Evolutionary conservation across 2,329 filamentous ascomycete species (phyloP), one percentile per base, ranked within the genome.

Genomic region (Exophiala oligosperma): DNA sequence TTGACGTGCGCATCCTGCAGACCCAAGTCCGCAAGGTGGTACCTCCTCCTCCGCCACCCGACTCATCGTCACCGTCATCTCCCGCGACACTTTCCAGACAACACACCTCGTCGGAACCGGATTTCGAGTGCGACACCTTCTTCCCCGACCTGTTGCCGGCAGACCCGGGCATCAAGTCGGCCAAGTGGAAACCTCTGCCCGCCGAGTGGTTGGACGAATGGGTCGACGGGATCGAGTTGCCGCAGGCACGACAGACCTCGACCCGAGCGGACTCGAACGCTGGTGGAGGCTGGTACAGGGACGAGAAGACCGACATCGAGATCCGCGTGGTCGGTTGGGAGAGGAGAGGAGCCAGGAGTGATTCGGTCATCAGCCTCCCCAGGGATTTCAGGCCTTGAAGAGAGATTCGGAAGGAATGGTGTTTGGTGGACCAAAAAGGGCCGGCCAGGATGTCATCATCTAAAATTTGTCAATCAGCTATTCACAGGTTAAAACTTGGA

Each of bases 291-390:
- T 75, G 76, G 23, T 73, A 70, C 55, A 76, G 76, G 72, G 80
- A 75, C 68, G 75, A 75, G 53, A 78, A 80, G 28, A 79, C 78
- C 7, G 76, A 81, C 48, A 73, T 80, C 28, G 76, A 76, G 28
- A 74, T 81, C 46, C 76, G 79, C 69, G 72, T 82, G 62, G 70
- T 78, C 56, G 76, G 76, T 9, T 79, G 72, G 71, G 75, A 78
- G 63, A 70, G 69, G 60, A 37, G 58, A n/a, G 46, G 46, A 8
- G 46, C 46, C n/a, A 44, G 37, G 47, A 56, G 40, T 51, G 49
- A 51, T 40, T 53, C 51, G n/a, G 37, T 46, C n/a, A 47, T 47
- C 8, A 48, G 46, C 24, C 46, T 48, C n/a, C 46, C 46, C 7
- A 17, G 14, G 28, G 37, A 43, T 24, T 51, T 51, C 23, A 43